Evolutionary conservation across 441 rosid genomes (phyloP), one percentile per base, ranked within the genome.

Genomic region (Jatropha multifida): DNA sequence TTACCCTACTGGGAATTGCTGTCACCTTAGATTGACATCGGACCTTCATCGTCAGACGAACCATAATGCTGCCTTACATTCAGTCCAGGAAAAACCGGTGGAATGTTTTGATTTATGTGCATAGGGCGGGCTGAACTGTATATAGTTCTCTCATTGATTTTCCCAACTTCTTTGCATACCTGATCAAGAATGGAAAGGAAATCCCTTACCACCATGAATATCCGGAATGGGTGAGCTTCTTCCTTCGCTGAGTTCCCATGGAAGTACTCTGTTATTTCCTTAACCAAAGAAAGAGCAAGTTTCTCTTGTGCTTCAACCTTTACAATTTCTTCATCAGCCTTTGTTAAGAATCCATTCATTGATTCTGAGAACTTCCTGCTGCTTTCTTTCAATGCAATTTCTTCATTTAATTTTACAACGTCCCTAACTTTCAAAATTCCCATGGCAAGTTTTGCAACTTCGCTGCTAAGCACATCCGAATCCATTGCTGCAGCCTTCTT

Each of bases 401-500:
- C 90, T 60, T 80, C 79, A 8, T 89, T 82, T 70, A 86, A 42
- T 73, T 80, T 79, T 59, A 82, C 20, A 32, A 84, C 88, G 72
- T 88, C 90, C 65, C 61, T 84, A 17, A 94, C 83, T 80, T 86
- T 93, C 6, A 77, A 17, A 60, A 90, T 77, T 67, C 97, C 98
- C 0, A 64, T 55, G 2, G 89, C 78, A 1, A 92, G 83, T 71
- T 90, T 90, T 0, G 76, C 68, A 13, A 87, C 88, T 51, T 94
- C 94, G 7, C 80, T 78, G 78, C 80, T 76, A 3, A 94, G 88
- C 32, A 86, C 83, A 40, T 79, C 86, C 0, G 94, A 87, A 79
- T 92, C 97, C 97, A 90, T 88, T 2, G 90, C 90, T n/a, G 97
- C 98, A 55, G 92, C 94, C 79, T 90, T 94, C 84, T 90, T 94